Evolutionary conservation across 371 early-diverging fungal genomes (phyloP), one percentile per base, ranked within the genome.

Genomic region (Mortierella sp.): DNA sequence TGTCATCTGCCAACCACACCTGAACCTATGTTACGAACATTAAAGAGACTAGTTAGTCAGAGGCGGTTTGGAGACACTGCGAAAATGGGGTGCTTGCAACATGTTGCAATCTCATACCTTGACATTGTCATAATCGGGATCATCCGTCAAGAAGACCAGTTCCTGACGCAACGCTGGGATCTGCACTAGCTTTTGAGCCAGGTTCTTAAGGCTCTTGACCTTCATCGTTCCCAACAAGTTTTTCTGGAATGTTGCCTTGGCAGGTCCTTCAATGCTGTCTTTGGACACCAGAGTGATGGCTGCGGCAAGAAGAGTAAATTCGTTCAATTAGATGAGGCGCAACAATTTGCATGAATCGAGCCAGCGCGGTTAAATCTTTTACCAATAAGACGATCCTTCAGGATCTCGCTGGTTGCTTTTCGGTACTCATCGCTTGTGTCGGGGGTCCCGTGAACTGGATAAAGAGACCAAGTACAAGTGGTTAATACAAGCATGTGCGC

Each of bases 331-430:
- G 24, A 37, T 9, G 27, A 29, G 22, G 19, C 24, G 25, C 22
- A n/a, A 43, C 28, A 40, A 14, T 12, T 12, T 59, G 9, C 14
- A 21, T 22, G 22, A 28, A 25, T 9, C 13, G 28, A 10, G 8
- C 9, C 44, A 19, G 5, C 19, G 9, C 4, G 44, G n/a, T 37
- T 31, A 44, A 44, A 17, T 34, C 16, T 25, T 65, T 71, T 66
- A 81, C 80, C 57, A 22, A 91, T 52, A 31, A 93, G 77, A 14
- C 92, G 82, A 70, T 93, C 88, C 58, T 89, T 91, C 34, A 91
- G 61, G 1, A 79, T 60, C 3, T 78, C 83, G 10, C 85, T 81
- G 24, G 81, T 76, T 3, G 77, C 58, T n/a, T 82, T 80, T 24
- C 79, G 71, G 16, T 50, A 68, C 12, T 70, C 64, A 0, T 67